Percentiles rank a stretch among this genome's conserved stretches.
Evolutionary conservation across 495 filamentous ascomycete genomes (phyloP).

Genomic region (Melanomma pulvis-pyrius): DNA sequence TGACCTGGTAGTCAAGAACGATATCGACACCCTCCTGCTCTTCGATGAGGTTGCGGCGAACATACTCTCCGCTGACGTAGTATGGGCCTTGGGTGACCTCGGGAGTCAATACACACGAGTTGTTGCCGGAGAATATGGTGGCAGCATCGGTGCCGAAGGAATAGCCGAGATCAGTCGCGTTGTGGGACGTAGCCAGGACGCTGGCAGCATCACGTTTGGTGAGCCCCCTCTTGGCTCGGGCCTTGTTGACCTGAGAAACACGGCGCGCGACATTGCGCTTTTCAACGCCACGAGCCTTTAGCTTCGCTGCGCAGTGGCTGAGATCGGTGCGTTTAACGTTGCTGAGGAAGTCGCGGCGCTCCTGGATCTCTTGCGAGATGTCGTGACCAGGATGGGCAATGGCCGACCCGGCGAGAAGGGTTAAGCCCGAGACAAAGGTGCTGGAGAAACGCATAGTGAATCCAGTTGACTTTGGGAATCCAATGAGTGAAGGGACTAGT

Average conservation of each 20-base stretch:
- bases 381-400: constrained; percentile 18
- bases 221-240: constrained; percentile 19
- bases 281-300: constrained; percentile 20
- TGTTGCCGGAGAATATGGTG: constrained; percentile 55
- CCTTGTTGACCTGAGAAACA: constrained; percentile 5
- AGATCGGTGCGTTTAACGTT: constrained; percentile 31
- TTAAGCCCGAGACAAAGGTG: neutral
- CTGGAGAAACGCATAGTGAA: neutral
- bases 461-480: neutral
- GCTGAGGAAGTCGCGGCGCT: constrained; percentile 21
- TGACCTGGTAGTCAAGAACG: constrained; percentile 53
- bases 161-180: constrained; percentile 52
- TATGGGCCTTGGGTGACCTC: constrained; percentile 37
- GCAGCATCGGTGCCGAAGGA: constrained; percentile 53
- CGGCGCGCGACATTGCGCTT: constrained; percentile 9
- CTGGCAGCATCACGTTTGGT: constrained; percentile 49
- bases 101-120: constrained; percentile 30
- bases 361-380: neutral
- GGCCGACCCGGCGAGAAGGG: constrained; percentile 23
- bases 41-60: constrained; percentile 59
- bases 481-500: neutral
- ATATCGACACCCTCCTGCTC: constrained; percentile 58
- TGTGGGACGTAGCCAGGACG: constrained; percentile 48
- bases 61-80: constrained; percentile 47
- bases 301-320: constrained; percentile 21